Conservation (phyloP, 2,329 filamentous ascomycete genomes). For the Aureobasidium pullulans region DNA sequence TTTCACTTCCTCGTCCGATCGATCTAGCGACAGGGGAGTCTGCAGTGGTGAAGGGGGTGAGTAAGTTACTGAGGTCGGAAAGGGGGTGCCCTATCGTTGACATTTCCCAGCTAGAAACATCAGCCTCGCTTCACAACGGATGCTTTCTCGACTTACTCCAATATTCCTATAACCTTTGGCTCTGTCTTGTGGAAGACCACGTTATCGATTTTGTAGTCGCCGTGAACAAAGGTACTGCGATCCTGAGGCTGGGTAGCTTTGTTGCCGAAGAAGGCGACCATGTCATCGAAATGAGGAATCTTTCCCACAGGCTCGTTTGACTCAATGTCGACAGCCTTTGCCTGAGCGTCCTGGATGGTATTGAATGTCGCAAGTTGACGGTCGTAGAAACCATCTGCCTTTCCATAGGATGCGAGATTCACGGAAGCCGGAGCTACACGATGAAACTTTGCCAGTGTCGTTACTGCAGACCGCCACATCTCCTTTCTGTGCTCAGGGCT, state of each 20-base stretch:
- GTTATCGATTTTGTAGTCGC: conserved; percentile 80
- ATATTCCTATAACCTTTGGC: conserved; percentile 79
- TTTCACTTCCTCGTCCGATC: conserved; percentile 35
- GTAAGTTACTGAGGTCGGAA: conserved; percentile 79
- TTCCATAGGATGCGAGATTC: conserved; percentile 67
- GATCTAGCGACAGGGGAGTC: conserved; percentile 29
- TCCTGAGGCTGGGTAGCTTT: conserved; percentile 65
- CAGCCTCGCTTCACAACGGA: background rate
- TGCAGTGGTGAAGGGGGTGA: conserved; percentile 40
- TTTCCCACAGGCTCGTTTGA: conserved; percentile 68
- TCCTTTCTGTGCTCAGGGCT: conserved; percentile 59
- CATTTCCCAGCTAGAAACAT: conserved; percentile 70
- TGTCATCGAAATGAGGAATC: conserved; percentile 75
- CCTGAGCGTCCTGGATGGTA: conserved; percentile 71
- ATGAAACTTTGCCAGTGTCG: conserved; percentile 80
- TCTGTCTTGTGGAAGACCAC: conserved; percentile 75
- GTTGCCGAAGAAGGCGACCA: conserved; percentile 70
- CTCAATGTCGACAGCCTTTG: conserved; percentile 66
- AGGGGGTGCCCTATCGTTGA: conserved; percentile 94
- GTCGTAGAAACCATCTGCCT: conserved; percentile 68
- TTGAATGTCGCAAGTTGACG: conserved; percentile 79
- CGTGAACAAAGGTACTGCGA: conserved; percentile 73
- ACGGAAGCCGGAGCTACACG: conserved; percentile 59
- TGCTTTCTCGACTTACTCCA: conserved; percentile 47
- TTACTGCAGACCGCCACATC: conserved; percentile 81